phyloP scores from a whole-genome alignment of 2,329 filamentous ascomycete genomes.

The Ophiostoma quercus region DNA sequence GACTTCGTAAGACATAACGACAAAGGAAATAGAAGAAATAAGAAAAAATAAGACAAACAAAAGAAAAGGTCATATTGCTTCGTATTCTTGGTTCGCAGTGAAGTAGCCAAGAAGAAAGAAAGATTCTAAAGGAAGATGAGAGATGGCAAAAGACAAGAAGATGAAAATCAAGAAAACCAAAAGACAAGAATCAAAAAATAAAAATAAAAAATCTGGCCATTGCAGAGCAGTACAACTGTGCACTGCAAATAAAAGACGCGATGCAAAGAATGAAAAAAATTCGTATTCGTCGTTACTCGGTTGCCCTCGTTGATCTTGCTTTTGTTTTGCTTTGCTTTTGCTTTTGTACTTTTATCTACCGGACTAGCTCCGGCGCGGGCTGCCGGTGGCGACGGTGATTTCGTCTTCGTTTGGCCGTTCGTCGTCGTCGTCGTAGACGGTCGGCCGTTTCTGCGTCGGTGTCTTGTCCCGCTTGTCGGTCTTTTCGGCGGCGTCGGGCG shows the following conservation, averaged over 20 bases:
- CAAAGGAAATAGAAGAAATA: neutral
- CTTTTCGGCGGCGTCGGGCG: neutral
- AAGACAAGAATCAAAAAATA: neutral
- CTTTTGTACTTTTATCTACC: neutral
- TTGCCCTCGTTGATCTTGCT: constrained; percentile 22
- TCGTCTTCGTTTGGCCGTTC: constrained; percentile 3
- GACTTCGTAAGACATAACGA: constrained; percentile 3
- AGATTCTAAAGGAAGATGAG: neutral
- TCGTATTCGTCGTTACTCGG: constrained; percentile 13
- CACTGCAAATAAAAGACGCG: neutral
- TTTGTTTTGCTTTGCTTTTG: neutral
- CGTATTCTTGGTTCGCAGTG: neutral
- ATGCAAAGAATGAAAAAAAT: neutral
- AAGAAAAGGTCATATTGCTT: neutral
- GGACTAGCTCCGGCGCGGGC: neutral
- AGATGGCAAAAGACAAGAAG: neutral
- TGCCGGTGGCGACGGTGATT: constrained; percentile 7
- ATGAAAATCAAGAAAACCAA: too few species aligned
- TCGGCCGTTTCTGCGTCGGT: neutral
- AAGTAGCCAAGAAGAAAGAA: constrained; percentile 1
- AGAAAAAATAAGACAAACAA: neutral
- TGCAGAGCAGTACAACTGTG: neutral
- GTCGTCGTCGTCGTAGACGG: neutral
- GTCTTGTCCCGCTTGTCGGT: neutral
- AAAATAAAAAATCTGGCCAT: neutral